Evolutionary conservation across 2,329 filamentous ascomycete species (phyloP), one percentile per base, ranked within the genome.

Genomic region (Colletotrichum truncatum): DNA sequence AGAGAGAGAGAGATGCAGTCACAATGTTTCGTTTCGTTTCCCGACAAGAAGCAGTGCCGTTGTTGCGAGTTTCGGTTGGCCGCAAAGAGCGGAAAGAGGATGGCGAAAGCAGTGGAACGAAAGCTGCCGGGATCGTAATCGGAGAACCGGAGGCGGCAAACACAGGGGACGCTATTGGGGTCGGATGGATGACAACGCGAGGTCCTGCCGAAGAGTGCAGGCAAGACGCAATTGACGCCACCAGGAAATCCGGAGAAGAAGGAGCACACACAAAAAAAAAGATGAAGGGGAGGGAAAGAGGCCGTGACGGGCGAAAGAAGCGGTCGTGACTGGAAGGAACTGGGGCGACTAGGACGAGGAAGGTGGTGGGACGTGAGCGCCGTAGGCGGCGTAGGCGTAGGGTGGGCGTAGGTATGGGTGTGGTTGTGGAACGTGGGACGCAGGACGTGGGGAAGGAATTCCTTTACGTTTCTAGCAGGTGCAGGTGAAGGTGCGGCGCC

Each of bases 311-410:
- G 48, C 48, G 41, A 49, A 55, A 65, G 57, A 65, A 34, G 62
- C 62, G 56, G 49, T 62, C 62, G 62, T 65, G 56, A 56, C 30
- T 16, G 39, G 41, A n/a, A 43, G 36, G 34, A 41, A 49, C 55
- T 39, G 57, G 62, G 49, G 49, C 41, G 43, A 54, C 62, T 10
- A 49, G 49, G 41, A 62, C 39, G 57, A 48, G 62, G 48, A 60
- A 43, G 60, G 25, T 34, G 34, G 53, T 52, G 60, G 54, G 55
- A 59, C 60, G 52, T 55, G 52, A 32, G 52, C 36, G 51, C 51
- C 26, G 38, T n/a, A 25, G 18, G 39, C 11, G 26, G 25, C 45
- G 45, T 16, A 16, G 41, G 45, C 25, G 45, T 30, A 16, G 41
- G 16, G 16, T 30, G 52, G 52, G 36, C 25, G 36, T 45, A 26